A percentile compares a stretch with the other conserved stretches of the same genome.
These are phyloP conservation scores for Vigna unguiculata DNA, from an alignment of 306 rosid species.

Conservation along the genomic window DNA sequence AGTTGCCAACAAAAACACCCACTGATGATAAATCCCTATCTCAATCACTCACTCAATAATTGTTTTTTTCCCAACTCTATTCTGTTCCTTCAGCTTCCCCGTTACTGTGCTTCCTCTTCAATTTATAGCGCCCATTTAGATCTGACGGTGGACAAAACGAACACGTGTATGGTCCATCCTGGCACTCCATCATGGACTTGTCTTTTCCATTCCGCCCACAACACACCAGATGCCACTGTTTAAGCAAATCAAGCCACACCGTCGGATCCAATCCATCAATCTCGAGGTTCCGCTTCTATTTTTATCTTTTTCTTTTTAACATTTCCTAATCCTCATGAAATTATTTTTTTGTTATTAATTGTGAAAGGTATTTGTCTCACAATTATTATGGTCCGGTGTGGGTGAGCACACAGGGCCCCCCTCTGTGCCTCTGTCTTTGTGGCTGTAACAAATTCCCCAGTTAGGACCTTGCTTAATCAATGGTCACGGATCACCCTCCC, in stretches of 20 bases:
- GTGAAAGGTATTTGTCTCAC: too few species aligned
- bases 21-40: not conserved
- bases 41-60: not conserved
- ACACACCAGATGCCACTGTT: not conserved
- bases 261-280: not conserved
- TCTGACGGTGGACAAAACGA: not conserved
- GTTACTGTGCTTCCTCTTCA: too few species aligned
- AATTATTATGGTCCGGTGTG: too few species aligned
- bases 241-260: not conserved
- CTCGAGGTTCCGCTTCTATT: not conserved
- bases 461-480: too few species aligned
- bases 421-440: too few species aligned
- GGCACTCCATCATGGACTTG: not conserved
- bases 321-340: too few species aligned
- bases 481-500: too few species aligned
- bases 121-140: not conserved
- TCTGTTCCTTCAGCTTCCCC: too few species aligned
- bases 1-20: not conserved
- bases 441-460: too few species aligned
- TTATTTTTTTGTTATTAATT: too few species aligned
- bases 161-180: conserved; percentile 44
- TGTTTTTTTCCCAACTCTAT: too few species aligned
- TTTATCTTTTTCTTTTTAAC: not conserved
- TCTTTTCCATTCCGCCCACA: not conserved
- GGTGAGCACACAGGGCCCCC: too few species aligned